Conservation (phyloP, 441 rosid genomes). For the Metrosideros polymorpha region DNA sequence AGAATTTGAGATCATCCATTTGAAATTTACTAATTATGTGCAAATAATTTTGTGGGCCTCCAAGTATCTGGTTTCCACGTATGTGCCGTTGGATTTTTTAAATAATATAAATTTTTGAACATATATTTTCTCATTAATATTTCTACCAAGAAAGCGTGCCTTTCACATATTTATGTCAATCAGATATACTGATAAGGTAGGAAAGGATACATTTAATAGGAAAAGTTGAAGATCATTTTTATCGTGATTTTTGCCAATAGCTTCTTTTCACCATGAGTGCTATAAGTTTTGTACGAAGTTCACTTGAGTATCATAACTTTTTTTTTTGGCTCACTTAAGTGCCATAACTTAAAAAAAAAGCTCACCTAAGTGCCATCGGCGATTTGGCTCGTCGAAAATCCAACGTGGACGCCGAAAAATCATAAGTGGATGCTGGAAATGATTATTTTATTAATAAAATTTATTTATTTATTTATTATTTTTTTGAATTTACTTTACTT, state of each 20-base stretch:
- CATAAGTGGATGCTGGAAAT: too few species aligned
- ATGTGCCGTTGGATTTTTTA: not conserved
- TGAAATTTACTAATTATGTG: not conserved
- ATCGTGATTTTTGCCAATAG: not conserved
- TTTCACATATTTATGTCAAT: not conserved
- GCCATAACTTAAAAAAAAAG: too few species aligned
- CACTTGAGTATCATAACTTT: too few species aligned
- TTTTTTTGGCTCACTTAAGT: too few species aligned
- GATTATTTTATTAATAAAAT: too few species aligned
- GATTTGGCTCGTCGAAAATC: too few species aligned
- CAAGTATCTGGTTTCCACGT: not conserved
- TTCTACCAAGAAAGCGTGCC: not conserved
- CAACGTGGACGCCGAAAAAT: too few species aligned
- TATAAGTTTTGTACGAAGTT: too few species aligned
- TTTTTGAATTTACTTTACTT: too few species aligned
- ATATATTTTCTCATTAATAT: not conserved
- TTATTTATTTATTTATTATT: too few species aligned
- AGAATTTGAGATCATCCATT: not conserved
- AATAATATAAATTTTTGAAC: not conserved
- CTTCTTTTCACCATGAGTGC: too few species aligned
- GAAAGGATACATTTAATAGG: not conserved
- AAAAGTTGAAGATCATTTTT: not conserved
- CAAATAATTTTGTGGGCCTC: not conserved
- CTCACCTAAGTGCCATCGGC: too few species aligned
- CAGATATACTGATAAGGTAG: not conserved